Conservation (phyloP, 2,329 filamentous ascomycete genomes). For the Grosmannia huntii region DNA sequence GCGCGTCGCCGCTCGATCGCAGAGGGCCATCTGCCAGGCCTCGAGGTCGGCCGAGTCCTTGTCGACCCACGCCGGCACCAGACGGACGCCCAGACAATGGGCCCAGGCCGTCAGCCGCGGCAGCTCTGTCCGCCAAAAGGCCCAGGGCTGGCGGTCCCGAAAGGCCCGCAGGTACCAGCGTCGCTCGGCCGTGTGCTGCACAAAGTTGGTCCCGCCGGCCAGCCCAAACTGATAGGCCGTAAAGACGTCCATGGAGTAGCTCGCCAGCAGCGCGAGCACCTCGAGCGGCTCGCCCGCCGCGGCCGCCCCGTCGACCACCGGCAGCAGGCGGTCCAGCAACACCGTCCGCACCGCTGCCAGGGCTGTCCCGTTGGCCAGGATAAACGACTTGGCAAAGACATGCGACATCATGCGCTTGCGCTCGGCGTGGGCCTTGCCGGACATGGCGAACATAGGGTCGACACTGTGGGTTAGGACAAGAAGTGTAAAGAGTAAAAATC, state of each 20-base stretch:
- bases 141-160: neutral
- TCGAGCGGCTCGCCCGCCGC: neutral
- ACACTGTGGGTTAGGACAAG: neutral
- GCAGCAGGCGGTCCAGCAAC: neutral
- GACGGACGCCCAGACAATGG: neutral
- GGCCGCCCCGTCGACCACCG: neutral
- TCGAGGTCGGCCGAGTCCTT: slow-evolving; percentile 1
- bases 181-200: neutral
- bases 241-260: slow-evolving; percentile 2
- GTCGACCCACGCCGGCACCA: neutral
- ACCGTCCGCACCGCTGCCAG: neutral
- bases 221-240: slow-evolving; percentile 2
- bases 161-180: neutral
- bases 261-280: neutral
- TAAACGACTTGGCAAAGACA: neutral
- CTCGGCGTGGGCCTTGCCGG: neutral
- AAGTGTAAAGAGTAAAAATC: no score
- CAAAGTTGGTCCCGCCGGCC: neutral
- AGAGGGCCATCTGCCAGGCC: slow-evolving; percentile 1
- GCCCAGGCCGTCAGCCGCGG: neutral
- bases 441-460: slow-evolving; percentile 3
- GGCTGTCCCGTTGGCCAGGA: neutral
- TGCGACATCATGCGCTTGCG: slow-evolving; percentile 1
- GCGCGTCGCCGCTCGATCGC: neutral
- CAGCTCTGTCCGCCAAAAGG: neutral